Evolutionary conservation across 352 stramenopile genomes (phyloP), one percentile per base, ranked within the genome.

Genomic region (Phytophthora cactorum): DNA sequence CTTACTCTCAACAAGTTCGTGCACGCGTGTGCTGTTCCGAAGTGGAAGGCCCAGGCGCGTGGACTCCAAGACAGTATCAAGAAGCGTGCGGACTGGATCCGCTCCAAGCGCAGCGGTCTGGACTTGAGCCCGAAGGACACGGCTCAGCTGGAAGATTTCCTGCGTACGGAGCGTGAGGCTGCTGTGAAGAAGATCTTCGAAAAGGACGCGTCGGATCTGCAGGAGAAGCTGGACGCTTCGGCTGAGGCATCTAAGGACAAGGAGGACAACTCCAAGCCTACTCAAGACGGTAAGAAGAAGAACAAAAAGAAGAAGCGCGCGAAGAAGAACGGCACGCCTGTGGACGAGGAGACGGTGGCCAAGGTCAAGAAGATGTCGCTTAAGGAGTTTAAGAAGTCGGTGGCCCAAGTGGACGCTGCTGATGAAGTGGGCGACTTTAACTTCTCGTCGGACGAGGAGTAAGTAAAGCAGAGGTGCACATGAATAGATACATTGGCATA

Each of bases 1-100:
- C 82, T 97, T 36, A 80, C 86, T 47, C 82, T 98, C 62, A 86
- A 85, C 62, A 96, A 96, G 46, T 98, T 98, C 73, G 86, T 92
- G 36, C 89, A 90, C 54, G 79, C 84, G 22, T 96, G 78, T 44
- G 70, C 78, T 17, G 74, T 96, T 27, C 74, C 89, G 11, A 89
- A 91, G 43, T 97, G 88, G 90, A 91, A 89, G 22, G 78, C 80
- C n/a, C 73, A 92, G 27, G 81, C 78, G 4, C 78, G 79, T 50
- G 86, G 82, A 11, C 64, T 95, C 5, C 73, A 70, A 28, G 83
- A 92, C 39, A 90, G 79, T 44, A 74, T 94, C 12, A 88, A 92
- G 62, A 92, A 84, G 58, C 84, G 87, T 38, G 75, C 80, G 9
- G 86, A 93, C 46, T 90, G 89, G 72, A 88, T 98, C 58, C 90